Base-by-base conservation (phyloP, 768 basidiomycete species). In the Lactarius hatsudake region DNA sequence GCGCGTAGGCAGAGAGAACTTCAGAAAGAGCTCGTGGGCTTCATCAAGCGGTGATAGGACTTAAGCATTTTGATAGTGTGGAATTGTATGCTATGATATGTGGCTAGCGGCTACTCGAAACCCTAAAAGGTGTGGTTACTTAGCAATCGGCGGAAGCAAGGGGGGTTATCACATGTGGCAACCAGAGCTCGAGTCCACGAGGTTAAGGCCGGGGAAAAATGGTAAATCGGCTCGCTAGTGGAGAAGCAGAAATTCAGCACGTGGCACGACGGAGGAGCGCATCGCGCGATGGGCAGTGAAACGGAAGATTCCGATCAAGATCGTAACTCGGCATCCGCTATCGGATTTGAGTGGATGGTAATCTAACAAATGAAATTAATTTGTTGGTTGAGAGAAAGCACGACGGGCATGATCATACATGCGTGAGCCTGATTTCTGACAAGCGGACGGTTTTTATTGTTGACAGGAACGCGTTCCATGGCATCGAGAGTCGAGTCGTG, bases 381-480 rank as follows among this genome's bases (percentile, higher is more conserved):
- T 48, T 64, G 34, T 61, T 32, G 43, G 40, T 64, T 26, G 32
- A 61, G 51, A n/a, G 57, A 48, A 61, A 1, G 57, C 30, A 57
- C 40, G 34, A 30, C 18, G 36, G 36, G 32, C 64, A 58, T 17
- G 23, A 32, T 74, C 90, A 69, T 78, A 96, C 96, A 76, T 86
- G 83, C 32, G 84, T 85, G 68, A 97, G 77, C 74, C 86, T 93
- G 76, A 99, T 91, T 72, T 97, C 94, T 54, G 81, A 84, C 38
- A 94, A 94, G 76, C 1, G 97, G 97, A 66, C 92, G 79, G 76
- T 94, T 94, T 79, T 98, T 99, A 66, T 87, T 83, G 74, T 86
- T 94, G 65, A 98, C 96, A 1, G 94, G 94, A 0, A 89, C 87
- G 28, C 88, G 86, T 76, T 98, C 97, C 86, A 98, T 94, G n/a